Conservation (phyloP, 2,329 filamentous ascomycete genomes). For the Fusarium sp. region DNA sequence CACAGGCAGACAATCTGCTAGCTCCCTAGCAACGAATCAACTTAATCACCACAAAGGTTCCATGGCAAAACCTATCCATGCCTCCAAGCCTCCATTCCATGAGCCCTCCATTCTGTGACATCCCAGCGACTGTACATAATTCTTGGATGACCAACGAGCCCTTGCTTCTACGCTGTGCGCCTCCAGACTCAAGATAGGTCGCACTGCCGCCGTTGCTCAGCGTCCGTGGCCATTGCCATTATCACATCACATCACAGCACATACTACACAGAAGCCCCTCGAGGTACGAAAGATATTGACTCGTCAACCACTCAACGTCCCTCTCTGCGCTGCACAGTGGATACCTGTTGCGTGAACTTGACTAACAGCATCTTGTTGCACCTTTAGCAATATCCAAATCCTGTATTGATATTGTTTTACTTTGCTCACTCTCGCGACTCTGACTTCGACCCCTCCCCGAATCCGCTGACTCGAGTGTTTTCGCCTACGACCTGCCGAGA, state of each 20-base stretch:
- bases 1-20: background rate
- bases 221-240: slow-evolving; percentile 32
- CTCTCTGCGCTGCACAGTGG: slow-evolving; percentile 28
- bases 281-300: slow-evolving; percentile 36
- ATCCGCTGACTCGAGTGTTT: slow-evolving; percentile 26
- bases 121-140: slow-evolving; percentile 27
- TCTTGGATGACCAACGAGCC: slow-evolving; percentile 38
- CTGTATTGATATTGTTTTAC: slow-evolving; percentile 14
- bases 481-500: slow-evolving; percentile 26
- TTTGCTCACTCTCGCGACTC: slow-evolving; percentile 8
- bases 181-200: slow-evolving; percentile 27
- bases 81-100: slow-evolving; percentile 45
- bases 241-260: background rate
- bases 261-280: slow-evolving; percentile 4
- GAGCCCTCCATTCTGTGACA: slow-evolving; percentile 44
- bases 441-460: slow-evolving; percentile 23
- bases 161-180: slow-evolving; percentile 36
- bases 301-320: slow-evolving; percentile 28
- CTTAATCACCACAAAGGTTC: slow-evolving; percentile 34
- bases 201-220: slow-evolving; percentile 29
- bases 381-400: slow-evolving; percentile 23
- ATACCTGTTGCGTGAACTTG: slow-evolving; percentile 35
- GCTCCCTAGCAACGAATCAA: background rate
- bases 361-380: slow-evolving; percentile 36
- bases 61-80: slow-evolving; percentile 46